phyloP scores from a whole-genome alignment of 352 stramenopile species.

The Globisporangium sylvaticum region DNA sequence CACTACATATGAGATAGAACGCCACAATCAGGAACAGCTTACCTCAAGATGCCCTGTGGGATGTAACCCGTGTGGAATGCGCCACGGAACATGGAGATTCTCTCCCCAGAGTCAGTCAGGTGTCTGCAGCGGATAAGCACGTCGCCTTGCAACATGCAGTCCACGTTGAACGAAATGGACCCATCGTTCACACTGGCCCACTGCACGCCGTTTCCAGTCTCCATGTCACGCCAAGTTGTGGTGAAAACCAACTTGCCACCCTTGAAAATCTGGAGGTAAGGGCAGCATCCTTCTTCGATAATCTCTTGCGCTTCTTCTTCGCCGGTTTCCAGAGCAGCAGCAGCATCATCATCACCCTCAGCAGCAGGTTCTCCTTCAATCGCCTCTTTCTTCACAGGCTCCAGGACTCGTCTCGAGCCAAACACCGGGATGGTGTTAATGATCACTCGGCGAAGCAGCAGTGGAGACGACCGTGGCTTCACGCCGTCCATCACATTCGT shows the following conservation, averaged over 20 bases:
- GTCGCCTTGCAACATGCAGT: conserved; percentile 96
- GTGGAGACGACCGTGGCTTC: conserved; percentile 90
- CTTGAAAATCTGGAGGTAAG: conserved; percentile 98
- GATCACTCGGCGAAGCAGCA: conserved; percentile 94
- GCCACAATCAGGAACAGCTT: conserved; percentile 6
- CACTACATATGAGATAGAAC: not conserved
- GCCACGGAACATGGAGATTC: conserved; percentile 96
- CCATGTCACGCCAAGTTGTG: conserved; percentile 86
- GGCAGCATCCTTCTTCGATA: conserved; percentile 90
- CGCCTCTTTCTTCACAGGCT: conserved; percentile 43
- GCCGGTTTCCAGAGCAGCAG: conserved; percentile 13
- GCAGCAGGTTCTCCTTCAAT: conserved; percentile 25
- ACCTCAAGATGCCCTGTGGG: conserved; percentile 91
- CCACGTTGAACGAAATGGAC: conserved; percentile 92
- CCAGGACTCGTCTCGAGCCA: conserved; percentile 54
- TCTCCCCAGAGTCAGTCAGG: conserved; percentile 83
- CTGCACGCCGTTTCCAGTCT: conserved; percentile 85
- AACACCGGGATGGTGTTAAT: conserved; percentile 94
- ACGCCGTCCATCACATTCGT: conserved; percentile 96
- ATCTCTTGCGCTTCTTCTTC: conserved; percentile 59
- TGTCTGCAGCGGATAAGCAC: conserved; percentile 96
- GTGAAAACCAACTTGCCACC: conserved; percentile 95
- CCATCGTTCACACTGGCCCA: conserved; percentile 89
- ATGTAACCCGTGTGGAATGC: conserved; percentile 99
- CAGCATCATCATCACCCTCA: conserved; percentile 13